Evolutionary conservation across 2,329 filamentous ascomycete genomes (phyloP), one percentile per base, ranked within the genome.

Genomic region (Hymenotorrendiella dingleyae): DNA sequence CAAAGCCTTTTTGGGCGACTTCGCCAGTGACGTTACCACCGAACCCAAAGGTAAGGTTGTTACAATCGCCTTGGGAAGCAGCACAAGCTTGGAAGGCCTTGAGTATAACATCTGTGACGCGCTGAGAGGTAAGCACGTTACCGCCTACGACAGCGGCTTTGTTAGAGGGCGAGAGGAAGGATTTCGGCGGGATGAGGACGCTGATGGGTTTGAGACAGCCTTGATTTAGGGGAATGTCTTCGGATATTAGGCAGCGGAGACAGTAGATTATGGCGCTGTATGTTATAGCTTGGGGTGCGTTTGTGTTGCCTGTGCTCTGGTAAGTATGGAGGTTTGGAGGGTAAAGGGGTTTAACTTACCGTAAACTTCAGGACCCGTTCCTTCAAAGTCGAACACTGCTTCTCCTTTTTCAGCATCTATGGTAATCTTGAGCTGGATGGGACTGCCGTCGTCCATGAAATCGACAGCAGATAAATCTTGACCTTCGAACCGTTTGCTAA

Each of bases 201-300:
- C 79, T 73, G 54, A 93, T 85, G 0, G 87, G 86, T 37, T 78
- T 78, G 3, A 93, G 70, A 50, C 87, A 94, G 50, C 87, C 87
- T 64, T 94, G 87, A 66, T 94, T 94, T 4, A 94, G 73, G 0
- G 87, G 88, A 11, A 94, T 90, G 53, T 91, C 85, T 51, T 86
- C 78, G 27, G 76, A 80, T 55, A 94, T 88, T 45, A 94, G 73
- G 56, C 82, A 86, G 34, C 87, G 80, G 10, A 94, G 71, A 54
- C 84, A 88, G 70, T 94, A 94, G 59, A 93, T 91, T 58, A 93
- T 90, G 37, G 86, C 86, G 26, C 78, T 84, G 65, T 86, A 88
- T 0, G 85, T 90, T 36, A 93, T 84, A 3, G 86, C 86, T 63
- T 87, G 76, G 0, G 86, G 86, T 0, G 86, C 86, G 56, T 93